Percentiles rank a stretch among this genome's conserved stretches.
phyloP scores from a whole-genome alignment of 805 yeast species.

The Diddensiella transvaalensis region DNA sequence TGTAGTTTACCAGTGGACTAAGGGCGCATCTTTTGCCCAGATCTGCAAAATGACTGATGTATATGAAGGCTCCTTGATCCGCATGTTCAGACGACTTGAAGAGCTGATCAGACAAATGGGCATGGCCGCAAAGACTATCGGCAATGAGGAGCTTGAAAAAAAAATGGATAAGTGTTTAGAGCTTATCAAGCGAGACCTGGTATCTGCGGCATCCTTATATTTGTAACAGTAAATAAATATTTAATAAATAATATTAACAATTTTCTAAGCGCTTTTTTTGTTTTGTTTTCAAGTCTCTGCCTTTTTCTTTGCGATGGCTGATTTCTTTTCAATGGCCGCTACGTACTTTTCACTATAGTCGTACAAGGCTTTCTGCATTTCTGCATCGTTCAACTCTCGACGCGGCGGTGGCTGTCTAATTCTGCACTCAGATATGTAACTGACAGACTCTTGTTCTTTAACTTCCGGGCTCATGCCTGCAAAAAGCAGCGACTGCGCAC shows the following conservation, averaged over 20 bases:
- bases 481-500: slow-evolving; percentile 72
- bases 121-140: slow-evolving; percentile 90
- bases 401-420: slow-evolving; percentile 47
- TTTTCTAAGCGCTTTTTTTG: not conserved
- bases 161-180: slow-evolving; percentile 86
- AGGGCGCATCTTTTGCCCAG: slow-evolving; percentile 93
- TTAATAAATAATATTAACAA: not conserved
- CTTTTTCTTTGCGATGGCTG: slow-evolving; percentile 63
- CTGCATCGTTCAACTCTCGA: slow-evolving; percentile 59
- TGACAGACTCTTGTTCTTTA: slow-evolving; percentile 58
- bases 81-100: slow-evolving; percentile 92
- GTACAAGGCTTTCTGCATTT: slow-evolving; percentile 56
- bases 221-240: slow-evolving; percentile 35
- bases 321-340: slow-evolving; percentile 58
- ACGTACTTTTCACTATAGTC: slow-evolving; percentile 60
- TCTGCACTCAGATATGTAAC: slow-evolving; percentile 70
- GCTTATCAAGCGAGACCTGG: slow-evolving; percentile 91
- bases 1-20: slow-evolving; percentile 94
- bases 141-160: slow-evolving; percentile 77
- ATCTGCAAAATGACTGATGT: slow-evolving; percentile 99
- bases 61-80: slow-evolving; percentile 91
- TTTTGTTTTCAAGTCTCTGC: slow-evolving; percentile 21
- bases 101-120: slow-evolving; percentile 88
- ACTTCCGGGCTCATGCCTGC: slow-evolving; percentile 71
- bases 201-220: slow-evolving; percentile 93